Evolutionary conservation across 306 rosid species (phyloP).

Genomic region (Gastrolobium bilobum): DNA sequence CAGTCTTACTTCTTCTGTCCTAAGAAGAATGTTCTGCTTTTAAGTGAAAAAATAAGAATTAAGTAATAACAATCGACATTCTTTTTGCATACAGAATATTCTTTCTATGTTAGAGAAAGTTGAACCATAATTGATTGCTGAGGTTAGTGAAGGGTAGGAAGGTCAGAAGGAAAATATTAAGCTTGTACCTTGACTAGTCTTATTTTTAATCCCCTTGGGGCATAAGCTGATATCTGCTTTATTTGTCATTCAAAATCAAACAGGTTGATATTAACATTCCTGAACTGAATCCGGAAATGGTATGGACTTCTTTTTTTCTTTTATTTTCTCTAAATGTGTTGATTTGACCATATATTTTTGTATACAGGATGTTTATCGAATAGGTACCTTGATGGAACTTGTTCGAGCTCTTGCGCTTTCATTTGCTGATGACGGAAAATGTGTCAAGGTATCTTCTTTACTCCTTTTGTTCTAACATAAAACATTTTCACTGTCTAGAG

Average conservation of each 20-base stretch:
- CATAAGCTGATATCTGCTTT: slow-evolving; percentile 42
- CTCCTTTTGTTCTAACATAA: slow-evolving; percentile 43
- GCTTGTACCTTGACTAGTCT: slow-evolving; percentile 21
- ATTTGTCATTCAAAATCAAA: slow-evolving; percentile 51
- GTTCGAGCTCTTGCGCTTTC: slow-evolving; percentile 88
- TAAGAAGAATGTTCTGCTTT: background rate
- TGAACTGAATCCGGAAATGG: slow-evolving; percentile 97
- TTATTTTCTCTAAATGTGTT: slow-evolving; percentile 30
- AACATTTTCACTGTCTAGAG: slow-evolving; percentile 34
- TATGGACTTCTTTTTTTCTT: slow-evolving; percentile 46
- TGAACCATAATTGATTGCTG: slow-evolving; percentile 25
- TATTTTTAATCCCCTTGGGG: slow-evolving; percentile 30
- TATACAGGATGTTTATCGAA: slow-evolving; percentile 94
- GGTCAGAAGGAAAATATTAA: background rate
- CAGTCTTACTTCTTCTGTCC: slow-evolving; percentile 17
- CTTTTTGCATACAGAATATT: slow-evolving; percentile 36
- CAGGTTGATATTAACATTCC: slow-evolving; percentile 98
- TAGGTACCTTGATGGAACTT: slow-evolving; percentile 95
- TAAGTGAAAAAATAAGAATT: slow-evolving; percentile 7
- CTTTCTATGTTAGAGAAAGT: slow-evolving; percentile 23
- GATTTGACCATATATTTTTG: slow-evolving; percentile 57
- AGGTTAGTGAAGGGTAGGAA: slow-evolving; percentile 40
- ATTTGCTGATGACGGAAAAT: slow-evolving; percentile 94
- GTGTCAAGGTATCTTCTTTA: slow-evolving; percentile 71
- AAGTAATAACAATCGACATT: slow-evolving; percentile 24